Conservation (phyloP, 2,329 filamentous ascomycete species). For the Pseudocercospora fijiensis region DNA sequence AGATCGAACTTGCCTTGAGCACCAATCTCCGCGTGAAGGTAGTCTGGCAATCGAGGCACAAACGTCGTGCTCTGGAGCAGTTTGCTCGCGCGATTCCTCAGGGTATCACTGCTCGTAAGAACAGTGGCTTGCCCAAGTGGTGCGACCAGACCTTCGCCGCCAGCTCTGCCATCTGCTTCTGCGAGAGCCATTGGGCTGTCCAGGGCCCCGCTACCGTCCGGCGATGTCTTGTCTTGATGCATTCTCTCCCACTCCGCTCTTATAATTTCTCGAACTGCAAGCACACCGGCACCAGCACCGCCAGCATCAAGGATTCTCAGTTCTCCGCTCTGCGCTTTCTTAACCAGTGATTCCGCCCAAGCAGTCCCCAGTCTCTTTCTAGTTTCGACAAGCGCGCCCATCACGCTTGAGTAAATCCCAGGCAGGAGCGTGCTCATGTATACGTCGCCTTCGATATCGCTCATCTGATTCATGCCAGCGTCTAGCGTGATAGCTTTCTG, state of each 20-base stretch:
- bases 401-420: constrained; percentile 66
- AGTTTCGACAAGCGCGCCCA: constrained; percentile 69
- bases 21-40: constrained; percentile 56
- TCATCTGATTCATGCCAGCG: constrained; percentile 65
- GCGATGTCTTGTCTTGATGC: constrained; percentile 39
- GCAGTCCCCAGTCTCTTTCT: constrained; percentile 68
- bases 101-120: constrained; percentile 69
- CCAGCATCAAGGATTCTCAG: constrained; percentile 72
- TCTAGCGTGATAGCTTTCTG: constrained; percentile 66
- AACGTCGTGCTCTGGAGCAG: constrained; percentile 89
- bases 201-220: constrained; percentile 1
- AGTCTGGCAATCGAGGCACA: constrained; percentile 85
- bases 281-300: constrained; percentile 67
- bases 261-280: constrained; percentile 76
- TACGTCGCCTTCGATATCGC: constrained; percentile 71
- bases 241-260: constrained; percentile 78
- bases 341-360: constrained; percentile 67
- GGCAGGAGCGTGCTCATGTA: constrained; percentile 70
- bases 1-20: constrained; percentile 69
- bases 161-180: constrained; percentile 37
- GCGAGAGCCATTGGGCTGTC: constrained; percentile 31
- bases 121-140: constrained; percentile 76
- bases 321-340: constrained; percentile 53
- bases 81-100: constrained; percentile 72
- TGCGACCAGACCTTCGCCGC: constrained; percentile 44